Base-by-base conservation (phyloP, 139 green algal genomes). In the Chlamydomonas sphaeroides region DNA sequence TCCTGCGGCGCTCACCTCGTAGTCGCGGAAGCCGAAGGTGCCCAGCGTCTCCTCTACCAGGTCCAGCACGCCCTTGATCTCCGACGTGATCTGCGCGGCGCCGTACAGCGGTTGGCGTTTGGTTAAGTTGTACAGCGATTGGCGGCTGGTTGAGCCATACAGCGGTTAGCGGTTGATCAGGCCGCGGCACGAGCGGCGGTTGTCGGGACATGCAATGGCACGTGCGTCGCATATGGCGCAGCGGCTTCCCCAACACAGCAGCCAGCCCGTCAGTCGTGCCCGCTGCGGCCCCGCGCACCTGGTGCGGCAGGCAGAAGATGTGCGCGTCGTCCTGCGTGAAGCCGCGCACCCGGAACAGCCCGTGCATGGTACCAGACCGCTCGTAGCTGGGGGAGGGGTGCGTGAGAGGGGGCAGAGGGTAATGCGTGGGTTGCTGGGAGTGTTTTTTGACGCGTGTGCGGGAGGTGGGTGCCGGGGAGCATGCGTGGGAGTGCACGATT, bases 301-400 rank as follows among this genome's bases (percentile, higher is more conserved):
- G 97, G 42, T 90, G 73, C 0, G 97, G 97, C 82, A 98, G 89
- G 89, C 97, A 99, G 87, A 99, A 99, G 84, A 99, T 98, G 91
- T 99, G 97, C 0, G 91, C 97, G 86, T 99, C 97, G 84, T 99
- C 97, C 91, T 99, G 95, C 30, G 97, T 99, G 90, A 99, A 99
- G 72, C 97, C 97, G 33, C 97, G 91, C 51, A 99, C 97, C 38
- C 97, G 93, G 92, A 99, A 99, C 41, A 99, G 89, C 23, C 97
- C 97, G 75, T 99, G 96, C 94, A 99, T 97, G 8, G 97, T 98
- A 67, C 97, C 97, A n/a, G 85, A 95, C 51, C 93, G 88, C 89
- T 99, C 97, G 68, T 98, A 98, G 30, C 95, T 91, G 86, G 15
- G 51, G 21, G 56, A 11, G 32, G 33, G 35, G n/a, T n/a, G n/a